These are phyloP conservation scores for Penicillium sp. DNA, from an alignment of 2,329 filamentous ascomycete species.

Conservation along the genomic window DNA sequence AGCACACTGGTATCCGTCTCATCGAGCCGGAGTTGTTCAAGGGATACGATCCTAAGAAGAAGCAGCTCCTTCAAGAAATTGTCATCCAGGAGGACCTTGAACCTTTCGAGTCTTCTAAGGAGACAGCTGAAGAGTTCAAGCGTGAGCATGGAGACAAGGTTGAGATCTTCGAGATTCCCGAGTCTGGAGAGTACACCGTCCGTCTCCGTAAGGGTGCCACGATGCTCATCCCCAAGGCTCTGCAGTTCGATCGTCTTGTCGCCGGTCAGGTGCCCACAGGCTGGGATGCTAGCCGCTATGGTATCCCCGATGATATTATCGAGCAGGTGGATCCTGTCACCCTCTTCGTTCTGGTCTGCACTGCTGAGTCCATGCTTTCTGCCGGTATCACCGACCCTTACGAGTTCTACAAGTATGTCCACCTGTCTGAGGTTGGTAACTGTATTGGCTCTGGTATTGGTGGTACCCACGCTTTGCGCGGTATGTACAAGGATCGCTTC, in stretches of 20 bases:
- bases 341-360: conserved; percentile 86
- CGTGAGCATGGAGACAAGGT: conserved; percentile 95
- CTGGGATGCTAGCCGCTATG: conserved; percentile 93
- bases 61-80: conserved; percentile 94
- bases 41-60: conserved; percentile 96
- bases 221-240: conserved; percentile 90
- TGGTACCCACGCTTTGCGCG: conserved; percentile 80
- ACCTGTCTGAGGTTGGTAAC: conserved; percentile 95
- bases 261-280: conserved; percentile 94
- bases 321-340: conserved; percentile 95
- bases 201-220: conserved; percentile 91
- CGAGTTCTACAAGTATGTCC: conserved; percentile 99
- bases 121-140: conserved; percentile 94
- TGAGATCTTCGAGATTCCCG: conserved; percentile 88
- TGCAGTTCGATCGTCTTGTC: conserved; percentile 93
- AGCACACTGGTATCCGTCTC: conserved; percentile 92
- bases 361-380: conserved; percentile 79
- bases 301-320: conserved; percentile 95
- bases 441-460: conserved; percentile 97
- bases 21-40: conserved; percentile 96
- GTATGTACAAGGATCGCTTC: conserved; percentile 97
- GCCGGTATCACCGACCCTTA: conserved; percentile 97
- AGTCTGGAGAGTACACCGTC: conserved; percentile 88
- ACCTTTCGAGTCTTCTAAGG: conserved; percentile 92
- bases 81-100: conserved; percentile 95